Percentiles rank a stretch among this genome's conserved stretches.
Evolutionary conservation across 2,329 filamentous ascomycete species (phyloP).

Genomic region (Orbilia brochopaga): DNA sequence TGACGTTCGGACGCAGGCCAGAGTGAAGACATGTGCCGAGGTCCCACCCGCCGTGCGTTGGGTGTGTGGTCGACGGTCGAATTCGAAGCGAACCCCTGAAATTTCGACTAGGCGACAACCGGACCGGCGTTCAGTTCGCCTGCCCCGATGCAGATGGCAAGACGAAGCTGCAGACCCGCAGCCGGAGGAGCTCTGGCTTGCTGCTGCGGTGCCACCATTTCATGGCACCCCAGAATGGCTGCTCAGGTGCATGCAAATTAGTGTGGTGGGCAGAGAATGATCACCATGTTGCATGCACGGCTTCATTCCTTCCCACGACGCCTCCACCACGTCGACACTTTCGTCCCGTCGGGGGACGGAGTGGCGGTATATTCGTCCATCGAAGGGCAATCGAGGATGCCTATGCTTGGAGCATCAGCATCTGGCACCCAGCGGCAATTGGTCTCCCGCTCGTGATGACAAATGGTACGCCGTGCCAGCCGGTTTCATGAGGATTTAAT

Average conservation of each 20-base stretch:
- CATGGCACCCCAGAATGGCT: neutral
- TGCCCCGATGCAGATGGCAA: neutral
- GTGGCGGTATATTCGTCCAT: neutral
- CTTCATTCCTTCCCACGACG: neutral
- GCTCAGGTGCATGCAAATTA: neutral
- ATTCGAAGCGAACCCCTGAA: slow-evolving; percentile 1
- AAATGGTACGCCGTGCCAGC: neutral
- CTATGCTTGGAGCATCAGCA: neutral
- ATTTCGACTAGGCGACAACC: neutral
- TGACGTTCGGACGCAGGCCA: neutral
- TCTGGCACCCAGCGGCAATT: slow-evolving; percentile 1
- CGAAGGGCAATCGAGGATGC: neutral
- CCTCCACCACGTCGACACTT: neutral
- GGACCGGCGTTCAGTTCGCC: neutral
- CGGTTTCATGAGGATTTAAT: neutral
- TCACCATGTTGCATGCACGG: slow-evolving; percentile 1
- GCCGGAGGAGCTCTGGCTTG: slow-evolving; percentile 4
- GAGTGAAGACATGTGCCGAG: neutral
- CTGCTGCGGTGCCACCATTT: slow-evolving; percentile 3
- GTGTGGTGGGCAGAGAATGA: neutral
- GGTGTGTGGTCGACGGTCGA: neutral
- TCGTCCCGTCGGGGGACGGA: neutral
- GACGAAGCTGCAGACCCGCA: neutral
- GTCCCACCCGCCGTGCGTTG: neutral
- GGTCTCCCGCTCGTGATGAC: neutral